phyloP scores from a whole-genome alignment of 495 filamentous ascomycete genomes.

The Darksidea phi region DNA sequence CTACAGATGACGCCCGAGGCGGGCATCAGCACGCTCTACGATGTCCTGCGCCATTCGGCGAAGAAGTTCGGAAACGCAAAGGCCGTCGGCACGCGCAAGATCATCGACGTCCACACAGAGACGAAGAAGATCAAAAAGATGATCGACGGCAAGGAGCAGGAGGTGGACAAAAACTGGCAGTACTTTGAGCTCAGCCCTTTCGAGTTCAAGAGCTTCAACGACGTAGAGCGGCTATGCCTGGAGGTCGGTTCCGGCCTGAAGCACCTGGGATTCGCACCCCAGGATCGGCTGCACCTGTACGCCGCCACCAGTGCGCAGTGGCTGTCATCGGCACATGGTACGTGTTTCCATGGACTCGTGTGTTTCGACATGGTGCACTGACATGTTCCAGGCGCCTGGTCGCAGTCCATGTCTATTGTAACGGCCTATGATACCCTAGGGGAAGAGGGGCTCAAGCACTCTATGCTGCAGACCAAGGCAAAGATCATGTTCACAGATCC shows the following conservation, averaged over 20 bases:
- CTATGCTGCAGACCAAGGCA: conserved; percentile 80
- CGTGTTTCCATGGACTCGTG: background rate
- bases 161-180: conserved; percentile 94
- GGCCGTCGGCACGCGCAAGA: conserved; percentile 73
- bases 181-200: conserved; percentile 93
- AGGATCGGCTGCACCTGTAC: conserved; percentile 80
- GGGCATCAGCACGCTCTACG: conserved; percentile 78
- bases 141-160: conserved; percentile 80
- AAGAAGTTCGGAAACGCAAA: conserved; percentile 86
- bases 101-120: conserved; percentile 84
- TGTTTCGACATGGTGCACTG: background rate
- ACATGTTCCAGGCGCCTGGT: conserved; percentile 45
- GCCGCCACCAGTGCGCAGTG: conserved; percentile 64
- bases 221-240: conserved; percentile 76
- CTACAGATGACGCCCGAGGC: conserved; percentile 65
- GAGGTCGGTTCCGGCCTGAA: conserved; percentile 70
- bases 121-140: conserved; percentile 97
- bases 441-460: conserved; percentile 89
- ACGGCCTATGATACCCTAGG: conserved; percentile 98
- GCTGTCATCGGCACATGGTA: conserved; percentile 45
- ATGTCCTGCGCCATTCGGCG: conserved; percentile 76
- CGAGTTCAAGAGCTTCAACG: conserved; percentile 79
- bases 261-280: conserved; percentile 73
- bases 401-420: conserved; percentile 93
- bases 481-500: conserved; percentile 90